Base-by-base conservation (phyloP, 192 early-diverging fungal genomes). In the Podila epigama region DNA sequence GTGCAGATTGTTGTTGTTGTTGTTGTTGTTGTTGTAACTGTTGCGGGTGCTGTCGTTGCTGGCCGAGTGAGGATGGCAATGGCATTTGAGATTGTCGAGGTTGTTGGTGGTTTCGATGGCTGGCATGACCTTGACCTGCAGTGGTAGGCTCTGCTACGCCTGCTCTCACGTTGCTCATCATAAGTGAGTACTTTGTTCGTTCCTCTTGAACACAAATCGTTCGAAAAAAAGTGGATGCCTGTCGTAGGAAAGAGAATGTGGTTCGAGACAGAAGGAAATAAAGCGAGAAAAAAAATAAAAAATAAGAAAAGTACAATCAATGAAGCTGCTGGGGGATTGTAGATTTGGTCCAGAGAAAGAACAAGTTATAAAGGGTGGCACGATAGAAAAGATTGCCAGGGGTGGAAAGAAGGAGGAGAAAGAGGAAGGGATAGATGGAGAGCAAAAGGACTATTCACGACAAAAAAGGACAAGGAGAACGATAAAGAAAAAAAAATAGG, bases 151-250 rank as follows among this genome's bases (percentile, higher is more conserved):
- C 67, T 54, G 57, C 29, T n/a, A 60, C 51, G 20, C 73, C 61
- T 16, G 53, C 4, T 32, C 51, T 68, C 29, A 51, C 51, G 27
- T 68, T 77, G 56, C 66, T 77, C 56, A 68, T 50, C 73, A 77
- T 77, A 13, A 15, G 28, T 16, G 22, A 25, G 53, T 59, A 7
- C 2, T 22, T 22, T 12, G 11, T 15, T 44, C 31, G 28, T 28
- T 39, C 1, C 20, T 39, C 35, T 44, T 28, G 54, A 32, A 9
- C 12, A 33, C 27, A 32, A 22, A 28, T 15, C 15, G 54, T 28
- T 56, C 28, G 18, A 56, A 56, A 18, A 33, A 56, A 18, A 56
- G 50, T 51, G 50, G 20, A 25, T 20, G 50, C 50, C n/a, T 48
- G 25, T 48, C 44, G 44, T 18, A 44, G 37, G 37, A 48, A 18